Base-by-base conservation (phyloP, 371 early-diverging fungal species). In the Chytridium lagenaria region DNA sequence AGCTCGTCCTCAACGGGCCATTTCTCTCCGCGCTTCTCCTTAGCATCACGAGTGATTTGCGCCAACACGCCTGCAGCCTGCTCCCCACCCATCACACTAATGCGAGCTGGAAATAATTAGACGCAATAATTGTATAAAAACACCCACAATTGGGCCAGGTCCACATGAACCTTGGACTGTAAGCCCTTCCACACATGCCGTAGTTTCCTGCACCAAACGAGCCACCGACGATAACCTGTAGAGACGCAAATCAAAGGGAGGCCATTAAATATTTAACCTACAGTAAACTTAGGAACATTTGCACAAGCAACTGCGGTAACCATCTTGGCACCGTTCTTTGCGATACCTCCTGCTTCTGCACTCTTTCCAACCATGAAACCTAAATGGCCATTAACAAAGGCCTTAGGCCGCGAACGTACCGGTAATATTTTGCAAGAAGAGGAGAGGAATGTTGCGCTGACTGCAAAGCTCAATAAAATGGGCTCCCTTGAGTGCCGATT, bases 61-160 rank as follows among this genome's bases (percentile, higher is more conserved):
- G 97, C 90, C 68, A 98, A 85, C 30, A 98, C 98, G 59, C 91
- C 92, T 12, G 98, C 96, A 39, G 98, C 96, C 83, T 98, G 97
- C 80, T 97, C 98, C 68, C 98, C 98, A 70, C 98, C 98, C 98
- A 98, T 98, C 30, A 98, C 98, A 33, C 94, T 93, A 75, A 98
- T 96, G 51, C 98, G 89, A 34, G 95, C 91, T 77, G 93, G 0
- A 23, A 31, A 50, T 50, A 50, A 55, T 38, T 65, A 33, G 19
- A 59, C 26, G 23, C 38, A 22, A 16, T 30, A 40, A 66, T 2
- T 10, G 2, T 5, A 36, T 50, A n/a, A 51, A 1, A 30, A 55
- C n/a, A 67, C 67, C 59, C 72, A 87, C 90, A 84, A 73, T 91
- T 92, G 70, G 98, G 98, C 95, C 95, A 98, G 90, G 94, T 94